Evolutionary conservation across 495 filamentous ascomycete genomes (phyloP).

Genomic region (Talaromyces liani): DNA sequence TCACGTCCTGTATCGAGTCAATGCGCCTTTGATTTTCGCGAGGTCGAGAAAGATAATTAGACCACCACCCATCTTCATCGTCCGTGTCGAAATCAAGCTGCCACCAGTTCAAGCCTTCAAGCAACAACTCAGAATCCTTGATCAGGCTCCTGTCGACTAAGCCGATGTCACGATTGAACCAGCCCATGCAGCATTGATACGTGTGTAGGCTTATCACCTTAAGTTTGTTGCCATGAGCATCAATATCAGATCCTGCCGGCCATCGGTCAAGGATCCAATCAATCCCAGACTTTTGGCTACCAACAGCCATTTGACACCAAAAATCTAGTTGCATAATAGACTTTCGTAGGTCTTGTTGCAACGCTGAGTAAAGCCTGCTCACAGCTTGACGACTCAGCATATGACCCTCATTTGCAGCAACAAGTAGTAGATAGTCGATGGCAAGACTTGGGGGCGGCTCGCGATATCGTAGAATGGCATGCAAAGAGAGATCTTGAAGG

Average conservation of each 20-base stretch:
- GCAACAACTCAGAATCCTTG: conserved; percentile 22
- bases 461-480: conserved; percentile 80
- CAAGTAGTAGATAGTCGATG: conserved; percentile 70
- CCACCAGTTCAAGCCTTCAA: conserved; percentile 33
- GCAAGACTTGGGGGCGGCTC: conserved; percentile 60
- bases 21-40: conserved; percentile 17
- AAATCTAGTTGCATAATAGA: conserved; percentile 84
- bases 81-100: conserved; percentile 18
- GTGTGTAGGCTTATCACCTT: conserved; percentile 81
- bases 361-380: conserved; percentile 58
- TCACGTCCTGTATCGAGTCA: conserved; percentile 19
- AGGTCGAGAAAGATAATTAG: background rate
- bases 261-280: conserved; percentile 80
- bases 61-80: background rate
- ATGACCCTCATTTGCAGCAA: conserved; percentile 91
- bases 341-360: conserved; percentile 65
- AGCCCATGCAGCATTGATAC: conserved; percentile 72
- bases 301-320: conserved; percentile 94
- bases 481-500: conserved; percentile 57
- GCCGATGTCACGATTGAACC: conserved; percentile 52
- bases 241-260: conserved; percentile 61
- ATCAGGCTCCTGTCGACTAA: conserved; percentile 13
- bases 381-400: conserved; percentile 61
- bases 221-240: conserved; percentile 54
- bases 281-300: conserved; percentile 78